phyloP scores from a whole-genome alignment of 495 filamentous ascomycete genomes.

The Daldinia decipiens region DNA sequence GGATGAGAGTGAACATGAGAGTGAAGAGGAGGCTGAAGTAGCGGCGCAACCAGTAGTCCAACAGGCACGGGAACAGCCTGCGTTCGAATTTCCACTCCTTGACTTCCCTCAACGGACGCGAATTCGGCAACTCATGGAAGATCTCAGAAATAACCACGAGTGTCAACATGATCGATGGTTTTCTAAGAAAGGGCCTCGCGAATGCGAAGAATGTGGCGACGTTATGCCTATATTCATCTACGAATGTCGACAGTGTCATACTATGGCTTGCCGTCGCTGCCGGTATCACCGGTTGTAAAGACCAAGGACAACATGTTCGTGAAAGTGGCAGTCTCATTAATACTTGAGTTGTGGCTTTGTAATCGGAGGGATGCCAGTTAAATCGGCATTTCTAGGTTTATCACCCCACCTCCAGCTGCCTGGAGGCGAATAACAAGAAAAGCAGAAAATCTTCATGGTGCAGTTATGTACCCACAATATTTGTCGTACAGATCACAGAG shows the following conservation, averaged over 20 bases:
- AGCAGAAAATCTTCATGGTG: not conserved
- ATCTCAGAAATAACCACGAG: slow-evolving; percentile 18
- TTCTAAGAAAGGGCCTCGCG: slow-evolving; percentile 11
- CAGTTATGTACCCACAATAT: not conserved
- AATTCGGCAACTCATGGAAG: slow-evolving; percentile 5
- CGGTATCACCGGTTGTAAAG: slow-evolving; percentile 42
- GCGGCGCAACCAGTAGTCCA: not conserved
- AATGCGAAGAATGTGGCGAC: slow-evolving; percentile 47
- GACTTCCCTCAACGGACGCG: not conserved
- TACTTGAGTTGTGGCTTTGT: not conserved
- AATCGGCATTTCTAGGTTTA: not conserved
- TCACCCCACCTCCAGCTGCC: not conserved
- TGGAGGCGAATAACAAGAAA: not conserved
- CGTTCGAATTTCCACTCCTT: not conserved
- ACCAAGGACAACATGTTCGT: not conserved
- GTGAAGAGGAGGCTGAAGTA: slow-evolving; percentile 3
- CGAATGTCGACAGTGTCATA: slow-evolving; percentile 46
- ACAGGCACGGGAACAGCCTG: not conserved
- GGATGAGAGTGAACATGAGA: not conserved
- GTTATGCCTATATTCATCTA: slow-evolving; percentile 44
- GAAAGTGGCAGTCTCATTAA: not conserved
- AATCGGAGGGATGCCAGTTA: not conserved
- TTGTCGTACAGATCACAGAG: not conserved
- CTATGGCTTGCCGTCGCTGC: slow-evolving; percentile 46
- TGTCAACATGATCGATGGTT: slow-evolving; percentile 45